These are phyloP conservation scores for Chrysophaeum taylorii DNA, from an alignment of 352 stramenopile genomes.

Conservation along the genomic window DNA sequence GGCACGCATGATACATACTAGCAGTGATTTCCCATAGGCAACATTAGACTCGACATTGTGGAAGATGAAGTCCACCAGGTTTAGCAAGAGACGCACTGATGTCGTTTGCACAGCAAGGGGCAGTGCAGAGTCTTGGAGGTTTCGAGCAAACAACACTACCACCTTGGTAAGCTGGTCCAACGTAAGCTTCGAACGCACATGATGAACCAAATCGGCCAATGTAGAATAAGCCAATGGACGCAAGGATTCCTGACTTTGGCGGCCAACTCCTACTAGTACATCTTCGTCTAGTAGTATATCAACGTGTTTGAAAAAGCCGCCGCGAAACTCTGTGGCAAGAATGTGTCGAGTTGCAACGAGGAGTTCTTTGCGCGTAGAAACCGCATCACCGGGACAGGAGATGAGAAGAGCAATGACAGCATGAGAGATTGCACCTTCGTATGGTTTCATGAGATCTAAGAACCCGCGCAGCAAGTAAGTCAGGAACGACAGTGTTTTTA, in stretches of 20 bases:
- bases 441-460: conserved; percentile 78
- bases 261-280: conserved; percentile 73
- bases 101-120: conserved; percentile 90
- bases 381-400: conserved; percentile 82
- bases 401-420: conserved; percentile 86
- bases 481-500: conserved; percentile 95
- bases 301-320: conserved; percentile 83
- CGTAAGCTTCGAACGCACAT: conserved; percentile 83
- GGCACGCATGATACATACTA: conserved; percentile 64
- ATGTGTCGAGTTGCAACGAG: conserved; percentile 89
- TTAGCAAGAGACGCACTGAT: conserved; percentile 84
- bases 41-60: conserved; percentile 79
- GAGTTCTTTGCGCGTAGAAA: conserved; percentile 78
- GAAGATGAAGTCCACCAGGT: conserved; percentile 90
- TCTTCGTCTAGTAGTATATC: conserved; percentile 89
- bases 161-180: conserved; percentile 85
- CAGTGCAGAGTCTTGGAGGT: conserved; percentile 69
- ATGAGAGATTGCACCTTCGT: conserved; percentile 81
- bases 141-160: conserved; percentile 58
- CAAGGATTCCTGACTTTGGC: conserved; percentile 60
- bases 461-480: conserved; percentile 87
- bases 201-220: conserved; percentile 92
- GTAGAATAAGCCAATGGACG: conserved; percentile 88
- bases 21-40: conserved; percentile 70
- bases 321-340: conserved; percentile 91